Percentiles rank a stretch among this genome's conserved stretches.
Evolutionary conservation across 371 early-diverging fungal species (phyloP).

Genomic region (Actinomortierella ambigua): DNA sequence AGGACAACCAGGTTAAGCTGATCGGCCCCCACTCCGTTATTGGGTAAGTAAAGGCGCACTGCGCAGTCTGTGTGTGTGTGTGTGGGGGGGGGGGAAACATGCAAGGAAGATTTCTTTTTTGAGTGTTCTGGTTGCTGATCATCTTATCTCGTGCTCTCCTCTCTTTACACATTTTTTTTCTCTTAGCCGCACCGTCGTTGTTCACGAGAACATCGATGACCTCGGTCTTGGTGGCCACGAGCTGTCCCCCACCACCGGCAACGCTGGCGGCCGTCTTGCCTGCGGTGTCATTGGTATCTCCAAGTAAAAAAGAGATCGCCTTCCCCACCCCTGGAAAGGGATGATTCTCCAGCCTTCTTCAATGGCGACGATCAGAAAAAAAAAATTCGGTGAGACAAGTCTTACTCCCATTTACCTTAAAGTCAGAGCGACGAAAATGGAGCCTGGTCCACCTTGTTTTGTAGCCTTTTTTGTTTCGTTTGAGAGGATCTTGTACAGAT

Average conservation of each 20-base stretch:
- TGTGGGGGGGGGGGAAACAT: too few species aligned
- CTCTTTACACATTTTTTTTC: not conserved
- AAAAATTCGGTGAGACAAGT: too few species aligned
- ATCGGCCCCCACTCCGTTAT: slow-evolving; percentile 75
- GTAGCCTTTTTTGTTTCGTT: too few species aligned
- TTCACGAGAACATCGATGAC: slow-evolving; percentile 86
- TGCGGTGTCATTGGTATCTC: slow-evolving; percentile 90
- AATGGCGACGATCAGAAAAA: too few species aligned
- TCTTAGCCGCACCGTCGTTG: slow-evolving; percentile 79
- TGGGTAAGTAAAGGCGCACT: slow-evolving; percentile 52
- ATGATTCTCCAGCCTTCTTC: too few species aligned
- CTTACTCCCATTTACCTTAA: too few species aligned
- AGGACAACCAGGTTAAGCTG: slow-evolving; percentile 67
- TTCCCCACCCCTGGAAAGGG: not conserved
- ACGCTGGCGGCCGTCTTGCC: slow-evolving; percentile 84
- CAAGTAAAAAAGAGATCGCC: slow-evolving; percentile 44
- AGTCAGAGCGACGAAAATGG: too few species aligned
- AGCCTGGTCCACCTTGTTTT: too few species aligned
- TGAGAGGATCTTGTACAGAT: too few species aligned
- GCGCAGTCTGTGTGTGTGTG: too few species aligned
- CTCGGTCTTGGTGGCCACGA: slow-evolving; percentile 81
- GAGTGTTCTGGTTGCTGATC: not conserved
- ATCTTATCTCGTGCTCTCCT: not conserved
- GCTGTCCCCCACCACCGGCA: slow-evolving; percentile 80
- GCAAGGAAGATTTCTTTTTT: too few species aligned